Base-by-base conservation (phyloP, 306 rosid genomes). In the Inga oerstediana region DNA sequence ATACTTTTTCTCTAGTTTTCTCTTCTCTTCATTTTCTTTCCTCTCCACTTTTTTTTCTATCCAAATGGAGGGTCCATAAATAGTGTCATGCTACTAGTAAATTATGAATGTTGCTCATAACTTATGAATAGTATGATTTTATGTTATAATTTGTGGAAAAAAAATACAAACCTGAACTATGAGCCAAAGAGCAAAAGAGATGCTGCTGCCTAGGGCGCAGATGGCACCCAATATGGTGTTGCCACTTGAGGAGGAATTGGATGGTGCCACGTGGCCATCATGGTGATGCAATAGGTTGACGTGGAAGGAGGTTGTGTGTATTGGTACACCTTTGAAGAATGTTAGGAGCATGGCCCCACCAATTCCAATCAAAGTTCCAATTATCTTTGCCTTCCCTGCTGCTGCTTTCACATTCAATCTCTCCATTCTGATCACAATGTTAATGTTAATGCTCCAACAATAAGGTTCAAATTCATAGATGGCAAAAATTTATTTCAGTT, bases 281-380 rank as follows among this genome's bases (percentile, higher is more conserved):
- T 20, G 65, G 13, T 12, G 67, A 70, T 69, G 83, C 14, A 85
- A n/a, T 27, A 85, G 86, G 68, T 85, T 75, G 2, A 79, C 34
- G 58, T 86, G 87, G 12, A 76, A 73, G 16, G 90, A 58, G 51
- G 85, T 78, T 0, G 74, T 54, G 0, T 87, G 3, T 1, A 90
- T 82, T 15, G 79, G 80, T 19, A 7, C 0, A 17, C 94, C 97
- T 82, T 90, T 86, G 72, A 87, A 79, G n/a, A 92, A 90, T 0
- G 89, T 87, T 14, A 90, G 78, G 2, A 89, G 13, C 92, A 85
- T 87, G 39, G 97, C 97, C 11, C 96, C 96, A 35, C 87, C 69
- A 13, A 90, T 54, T 24, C 90, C 91, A 0, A 41, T 68, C 4
- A 88, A 1, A 4, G 94, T 87, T 7, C 94, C 94, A 0, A 82